A percentile compares a stretch with the other conserved stretches of the same genome.
Evolutionary conservation across 768 basidiomycete genomes (phyloP).

Genomic region (Agrocybe chaxingu): DNA sequence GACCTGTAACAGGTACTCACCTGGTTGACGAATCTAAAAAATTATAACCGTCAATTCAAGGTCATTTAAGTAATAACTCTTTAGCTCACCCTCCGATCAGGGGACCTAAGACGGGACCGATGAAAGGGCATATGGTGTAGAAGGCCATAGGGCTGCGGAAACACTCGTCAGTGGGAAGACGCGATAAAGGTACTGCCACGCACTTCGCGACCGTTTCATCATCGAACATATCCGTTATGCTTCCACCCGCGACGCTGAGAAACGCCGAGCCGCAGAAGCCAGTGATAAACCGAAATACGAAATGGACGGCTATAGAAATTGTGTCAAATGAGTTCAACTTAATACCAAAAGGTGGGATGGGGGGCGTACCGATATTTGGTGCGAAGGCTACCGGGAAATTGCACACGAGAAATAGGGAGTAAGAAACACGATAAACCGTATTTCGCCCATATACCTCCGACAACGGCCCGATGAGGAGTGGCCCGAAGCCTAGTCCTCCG

Average conservation of each 20-base stretch:
- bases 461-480: slow-evolving; percentile 52
- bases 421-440: slow-evolving; percentile 60
- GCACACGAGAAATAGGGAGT: slow-evolving; percentile 55
- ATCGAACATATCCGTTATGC: slow-evolving; percentile 52
- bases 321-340: neutral
- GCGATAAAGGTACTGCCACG: slow-evolving; percentile 16
- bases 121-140: slow-evolving; percentile 53
- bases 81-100: slow-evolving; percentile 51
- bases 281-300: slow-evolving; percentile 55
- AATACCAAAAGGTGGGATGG: neutral
- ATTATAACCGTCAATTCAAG: neutral
- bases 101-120: slow-evolving; percentile 53
- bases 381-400: slow-evolving; percentile 76
- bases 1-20: slow-evolving; percentile 23
- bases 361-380: slow-evolving; percentile 52
- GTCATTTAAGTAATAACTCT: neutral
- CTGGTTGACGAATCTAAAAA: slow-evolving; percentile 63
- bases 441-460: slow-evolving; percentile 64
- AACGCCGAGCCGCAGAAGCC: slow-evolving; percentile 57
- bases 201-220: slow-evolving; percentile 60
- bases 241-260: slow-evolving; percentile 55
- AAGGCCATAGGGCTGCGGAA: slow-evolving; percentile 44
- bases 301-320: slow-evolving; percentile 45
- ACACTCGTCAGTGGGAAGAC: neutral
- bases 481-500: slow-evolving; percentile 54